phyloP scores from a whole-genome alignment of 2,329 filamentous ascomycete species.

The Monosporascus cannonballus region DNA sequence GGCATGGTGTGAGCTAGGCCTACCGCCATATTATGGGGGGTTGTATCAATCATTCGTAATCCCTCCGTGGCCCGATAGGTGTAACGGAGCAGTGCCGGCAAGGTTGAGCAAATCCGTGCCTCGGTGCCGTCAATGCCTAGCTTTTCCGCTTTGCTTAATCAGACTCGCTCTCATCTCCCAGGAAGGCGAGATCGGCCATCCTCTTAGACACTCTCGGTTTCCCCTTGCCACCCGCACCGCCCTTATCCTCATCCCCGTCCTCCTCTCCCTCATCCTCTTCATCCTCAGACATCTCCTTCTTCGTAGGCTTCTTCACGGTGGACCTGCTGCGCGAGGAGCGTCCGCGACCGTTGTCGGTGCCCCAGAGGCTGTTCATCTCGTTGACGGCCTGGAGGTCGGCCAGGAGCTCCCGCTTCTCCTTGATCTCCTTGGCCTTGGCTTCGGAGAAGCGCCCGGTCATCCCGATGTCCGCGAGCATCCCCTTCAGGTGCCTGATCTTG shows the following conservation, averaged over 20 bases:
- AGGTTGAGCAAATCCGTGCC: too few species aligned
- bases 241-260: slow-evolving; percentile 29
- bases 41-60: not conserved
- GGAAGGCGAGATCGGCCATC: slow-evolving; percentile 54
- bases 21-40: not conserved
- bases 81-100: too few species aligned
- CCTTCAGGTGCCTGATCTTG: slow-evolving; percentile 77
- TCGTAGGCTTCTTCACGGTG: slow-evolving; percentile 26
- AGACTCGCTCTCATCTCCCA: slow-evolving; percentile 63
- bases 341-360: slow-evolving; percentile 37
- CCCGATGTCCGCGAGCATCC: slow-evolving; percentile 72
- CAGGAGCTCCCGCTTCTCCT: slow-evolving; percentile 75
- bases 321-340: slow-evolving; percentile 37
- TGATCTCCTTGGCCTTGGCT: slow-evolving; percentile 79
- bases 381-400: slow-evolving; percentile 81
- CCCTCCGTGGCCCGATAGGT: too few species aligned
- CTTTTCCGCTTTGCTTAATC: slow-evolving; percentile 31
- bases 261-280: slow-evolving; percentile 25
- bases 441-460: slow-evolving; percentile 87
- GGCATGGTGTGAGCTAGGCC: not conserved
- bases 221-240: slow-evolving; percentile 16
- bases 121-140: not conserved
- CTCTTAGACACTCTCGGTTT: slow-evolving; percentile 37
- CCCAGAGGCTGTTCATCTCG: slow-evolving; percentile 77
- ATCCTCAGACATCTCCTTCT: slow-evolving; percentile 28